A percentile compares a stretch with the other conserved stretches of the same genome.
Conservation (phyloP, 2,329 filamentous ascomycete species). For the Tricladium varicosporioides region DNA sequence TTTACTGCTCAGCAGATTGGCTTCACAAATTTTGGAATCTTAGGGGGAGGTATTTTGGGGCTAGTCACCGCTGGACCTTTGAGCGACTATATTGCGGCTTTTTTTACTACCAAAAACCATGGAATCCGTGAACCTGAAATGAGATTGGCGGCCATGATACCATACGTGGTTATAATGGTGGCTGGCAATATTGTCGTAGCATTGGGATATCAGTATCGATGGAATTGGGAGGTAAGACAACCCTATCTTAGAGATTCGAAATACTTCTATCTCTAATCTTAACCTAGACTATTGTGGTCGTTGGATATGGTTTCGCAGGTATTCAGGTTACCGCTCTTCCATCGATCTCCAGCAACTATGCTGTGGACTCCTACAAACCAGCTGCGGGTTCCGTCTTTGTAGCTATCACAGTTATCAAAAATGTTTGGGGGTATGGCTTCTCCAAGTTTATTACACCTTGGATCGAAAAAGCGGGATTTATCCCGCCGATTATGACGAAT, state of each 20-base stretch:
- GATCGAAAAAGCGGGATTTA: conserved; percentile 47
- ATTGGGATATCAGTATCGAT: conserved; percentile 50
- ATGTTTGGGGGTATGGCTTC: conserved; percentile 61
- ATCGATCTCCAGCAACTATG: conserved; percentile 54
- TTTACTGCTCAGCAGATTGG: conserved; percentile 49
- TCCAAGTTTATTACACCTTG: conserved; percentile 54
- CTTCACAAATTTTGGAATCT: conserved; percentile 56
- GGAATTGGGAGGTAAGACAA: conserved; percentile 48
- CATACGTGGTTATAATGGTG: conserved; percentile 47
- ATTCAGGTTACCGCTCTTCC: conserved; percentile 60
- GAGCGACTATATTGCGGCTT: conserved; percentile 54
- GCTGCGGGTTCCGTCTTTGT: conserved; percentile 59
- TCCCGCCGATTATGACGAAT: conserved; percentile 60
- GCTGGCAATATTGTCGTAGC: conserved; percentile 47
- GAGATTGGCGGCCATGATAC: conserved; percentile 54
- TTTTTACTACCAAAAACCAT: conserved; percentile 49
- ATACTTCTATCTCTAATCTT: conserved; percentile 3
- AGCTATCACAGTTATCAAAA: conserved; percentile 62
- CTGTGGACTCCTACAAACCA: conserved; percentile 62
- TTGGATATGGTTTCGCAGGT: conserved; percentile 54
- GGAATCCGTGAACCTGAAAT: conserved; percentile 59
- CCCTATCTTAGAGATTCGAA: not conserved
- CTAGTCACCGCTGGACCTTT: conserved; percentile 53
- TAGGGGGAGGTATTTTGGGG: conserved; percentile 53
- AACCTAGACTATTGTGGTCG: conserved; percentile 45